These are phyloP conservation scores for Penstemon newberryi DNA, from an alignment of 257 asterid genomes.

Conservation along the genomic window DNA sequence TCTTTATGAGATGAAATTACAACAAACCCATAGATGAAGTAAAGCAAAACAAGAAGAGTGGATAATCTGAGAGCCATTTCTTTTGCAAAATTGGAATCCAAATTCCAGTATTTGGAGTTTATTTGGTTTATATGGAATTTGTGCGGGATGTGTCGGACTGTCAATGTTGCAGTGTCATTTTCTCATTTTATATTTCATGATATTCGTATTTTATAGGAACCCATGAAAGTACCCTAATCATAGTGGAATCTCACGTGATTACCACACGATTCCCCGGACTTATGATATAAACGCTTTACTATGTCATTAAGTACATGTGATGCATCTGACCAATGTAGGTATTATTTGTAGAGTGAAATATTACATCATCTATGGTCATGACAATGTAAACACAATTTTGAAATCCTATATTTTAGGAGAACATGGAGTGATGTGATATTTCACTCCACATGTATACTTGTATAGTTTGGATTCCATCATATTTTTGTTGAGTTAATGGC, in stretches of 20 bases:
- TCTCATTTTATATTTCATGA: slow-evolving; percentile 3
- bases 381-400: too few species aligned
- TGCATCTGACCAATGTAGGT: too few species aligned
- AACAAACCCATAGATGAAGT: slow-evolving; percentile 28
- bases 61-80: slow-evolving; percentile 43
- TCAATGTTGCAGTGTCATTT: background rate
- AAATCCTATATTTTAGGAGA: too few species aligned
- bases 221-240: background rate
- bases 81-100: background rate
- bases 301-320: too few species aligned
- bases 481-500: too few species aligned
- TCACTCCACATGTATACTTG: too few species aligned
- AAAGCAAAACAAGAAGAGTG: slow-evolving; percentile 24
- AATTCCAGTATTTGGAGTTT: background rate
- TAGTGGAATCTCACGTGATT: slow-evolving; percentile 11
- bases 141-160: background rate
- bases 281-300: too few species aligned
- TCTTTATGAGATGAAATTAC: slow-evolving; percentile 37
- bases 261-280: too few species aligned
- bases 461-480: too few species aligned
- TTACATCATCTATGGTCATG: too few species aligned
- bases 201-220: background rate
- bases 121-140: background rate
- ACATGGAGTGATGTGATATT: too few species aligned
- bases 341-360: too few species aligned